Evolutionary conservation across 2,329 filamentous ascomycete genomes (phyloP).

Genomic region (Coleophoma cylindrospora): DNA sequence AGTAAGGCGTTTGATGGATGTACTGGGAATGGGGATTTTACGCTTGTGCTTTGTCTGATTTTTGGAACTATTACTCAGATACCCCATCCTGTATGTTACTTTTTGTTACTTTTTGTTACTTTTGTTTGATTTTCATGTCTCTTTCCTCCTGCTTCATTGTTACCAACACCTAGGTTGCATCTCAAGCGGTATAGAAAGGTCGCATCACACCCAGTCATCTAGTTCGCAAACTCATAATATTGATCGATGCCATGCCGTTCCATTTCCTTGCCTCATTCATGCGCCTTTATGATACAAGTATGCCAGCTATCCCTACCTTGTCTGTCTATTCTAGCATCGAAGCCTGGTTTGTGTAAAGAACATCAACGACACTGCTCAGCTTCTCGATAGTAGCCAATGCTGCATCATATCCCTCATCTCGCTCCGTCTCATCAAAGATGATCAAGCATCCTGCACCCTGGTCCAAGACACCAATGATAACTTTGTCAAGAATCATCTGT

Average conservation of each 20-base stretch:
- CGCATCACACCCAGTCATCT: too few relatives aligned
- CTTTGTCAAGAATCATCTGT: slow-evolving; percentile 99
- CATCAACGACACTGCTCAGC: slow-evolving; percentile 94
- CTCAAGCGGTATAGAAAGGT: too few relatives aligned
- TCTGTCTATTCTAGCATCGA: slow-evolving; percentile 76
- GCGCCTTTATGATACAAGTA: slow-evolving; percentile 24
- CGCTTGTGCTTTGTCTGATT: too few relatives aligned
- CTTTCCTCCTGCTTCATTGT: too few relatives aligned
- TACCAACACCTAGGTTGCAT: too few relatives aligned
- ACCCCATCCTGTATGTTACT: too few relatives aligned
- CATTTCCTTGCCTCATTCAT: slow-evolving; percentile 5
- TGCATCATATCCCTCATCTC: slow-evolving; percentile 90
- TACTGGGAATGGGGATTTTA: too few relatives aligned
- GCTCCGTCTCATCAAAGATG: slow-evolving; percentile 91
- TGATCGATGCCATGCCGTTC: neutral
- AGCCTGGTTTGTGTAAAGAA: slow-evolving; percentile 96
- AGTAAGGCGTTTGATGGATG: too few relatives aligned
- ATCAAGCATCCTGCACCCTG: slow-evolving; percentile 97
- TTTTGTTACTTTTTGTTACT: too few relatives aligned
- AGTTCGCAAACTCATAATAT: too few relatives aligned
- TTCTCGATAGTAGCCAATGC: slow-evolving; percentile 95
- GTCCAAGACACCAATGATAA: slow-evolving; percentile 95
- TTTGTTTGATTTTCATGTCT: too few relatives aligned
- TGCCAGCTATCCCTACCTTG: slow-evolving; percentile 1
- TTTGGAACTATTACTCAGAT: too few relatives aligned